A percentile compares a stretch with the other conserved stretches of the same genome.
phyloP scores from a whole-genome alignment of 306 rosid genomes.

The Sicyos edulis region DNA sequence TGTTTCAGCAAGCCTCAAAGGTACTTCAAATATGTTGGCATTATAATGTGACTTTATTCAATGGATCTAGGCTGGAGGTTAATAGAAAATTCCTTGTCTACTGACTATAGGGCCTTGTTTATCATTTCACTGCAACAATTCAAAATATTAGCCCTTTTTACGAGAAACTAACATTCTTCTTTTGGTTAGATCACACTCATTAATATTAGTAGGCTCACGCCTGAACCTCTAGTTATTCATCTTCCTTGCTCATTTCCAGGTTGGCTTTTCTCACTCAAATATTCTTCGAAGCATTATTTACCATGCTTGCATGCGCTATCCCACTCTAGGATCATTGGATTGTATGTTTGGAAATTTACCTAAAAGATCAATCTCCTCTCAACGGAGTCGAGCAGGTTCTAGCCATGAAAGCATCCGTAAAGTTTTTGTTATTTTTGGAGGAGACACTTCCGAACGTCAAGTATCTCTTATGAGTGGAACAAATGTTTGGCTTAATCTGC shows the following conservation, averaged over 20 bases:
- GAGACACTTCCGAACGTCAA: conserved; percentile 94
- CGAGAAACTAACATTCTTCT: conserved; percentile 15
- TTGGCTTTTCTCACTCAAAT: conserved; percentile 92
- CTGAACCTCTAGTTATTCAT: not conserved
- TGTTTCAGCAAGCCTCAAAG: conserved; percentile 98
- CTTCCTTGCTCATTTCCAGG: conserved; percentile 43
- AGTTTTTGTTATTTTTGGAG: conserved; percentile 92
- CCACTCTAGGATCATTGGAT: conserved; percentile 50
- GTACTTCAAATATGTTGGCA: conserved; percentile 33
- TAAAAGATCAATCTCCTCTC: conserved; percentile 28
- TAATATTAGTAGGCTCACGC: not conserved
- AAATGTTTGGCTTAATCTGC: conserved; percentile 97
- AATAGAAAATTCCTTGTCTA: not conserved
- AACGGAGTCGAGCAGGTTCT: conserved; percentile 30
- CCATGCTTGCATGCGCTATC: conserved; percentile 80
- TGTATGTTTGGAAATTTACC: conserved; percentile 35
- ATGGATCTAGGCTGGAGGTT: conserved; percentile 1
- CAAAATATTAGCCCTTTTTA: not conserved
- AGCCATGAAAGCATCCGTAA: conserved; percentile 38
- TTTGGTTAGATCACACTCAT: conserved; percentile 11
- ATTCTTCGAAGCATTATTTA: conserved; percentile 69
- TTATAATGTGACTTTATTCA: conserved; percentile 11
- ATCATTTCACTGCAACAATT: not conserved
- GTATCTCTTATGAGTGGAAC: conserved; percentile 99
- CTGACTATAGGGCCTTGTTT: not conserved